Evolutionary conservation across 345 rosid species (phyloP).

Genomic region (Camelina laxa): DNA sequence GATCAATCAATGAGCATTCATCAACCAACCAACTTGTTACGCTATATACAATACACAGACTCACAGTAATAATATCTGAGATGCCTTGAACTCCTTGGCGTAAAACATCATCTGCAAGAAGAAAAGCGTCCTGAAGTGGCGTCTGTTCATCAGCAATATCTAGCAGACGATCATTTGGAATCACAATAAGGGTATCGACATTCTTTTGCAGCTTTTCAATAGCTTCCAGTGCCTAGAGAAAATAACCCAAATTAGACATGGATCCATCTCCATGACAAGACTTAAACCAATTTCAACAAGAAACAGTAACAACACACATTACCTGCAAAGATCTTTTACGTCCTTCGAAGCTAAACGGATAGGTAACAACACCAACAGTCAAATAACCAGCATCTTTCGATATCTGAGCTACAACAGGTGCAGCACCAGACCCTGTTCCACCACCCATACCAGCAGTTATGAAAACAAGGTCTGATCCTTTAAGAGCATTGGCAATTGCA

Average conservation of each 20-base stretch:
- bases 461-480: conserved; percentile 98
- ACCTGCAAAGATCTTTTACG: conserved; percentile 95
- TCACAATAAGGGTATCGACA: conserved; percentile 94
- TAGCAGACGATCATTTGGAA: conserved; percentile 95
- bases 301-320: conserved; percentile 23
- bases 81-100: conserved; percentile 99
- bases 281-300: conserved; percentile 1
- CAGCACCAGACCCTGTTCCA: conserved; percentile 99
- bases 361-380: conserved; percentile 98
- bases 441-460: conserved; percentile 99
- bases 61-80: conserved; percentile 92
- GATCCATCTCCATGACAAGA: conserved; percentile 4
- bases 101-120: conserved; percentile 96
- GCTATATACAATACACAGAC: conserved; percentile 34
- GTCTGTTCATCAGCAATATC: conserved; percentile 99
- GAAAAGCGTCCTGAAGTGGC: conserved; percentile 96
- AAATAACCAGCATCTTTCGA: conserved; percentile 90
- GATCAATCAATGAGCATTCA: conserved; percentile 18
- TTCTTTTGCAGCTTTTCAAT: conserved; percentile 94
- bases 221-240: conserved; percentile 88
- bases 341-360: conserved; percentile 99
- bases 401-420: conserved; percentile 95
- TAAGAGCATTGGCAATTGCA: conserved; percentile 83
- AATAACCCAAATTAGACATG: neutral
- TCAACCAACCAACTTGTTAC: conserved; percentile 21